Percentiles rank a stretch among this genome's conserved stretches.
Conservation (phyloP, 1,139 yeast genomes). For the Zygotorulaspora mrakii region DNA sequence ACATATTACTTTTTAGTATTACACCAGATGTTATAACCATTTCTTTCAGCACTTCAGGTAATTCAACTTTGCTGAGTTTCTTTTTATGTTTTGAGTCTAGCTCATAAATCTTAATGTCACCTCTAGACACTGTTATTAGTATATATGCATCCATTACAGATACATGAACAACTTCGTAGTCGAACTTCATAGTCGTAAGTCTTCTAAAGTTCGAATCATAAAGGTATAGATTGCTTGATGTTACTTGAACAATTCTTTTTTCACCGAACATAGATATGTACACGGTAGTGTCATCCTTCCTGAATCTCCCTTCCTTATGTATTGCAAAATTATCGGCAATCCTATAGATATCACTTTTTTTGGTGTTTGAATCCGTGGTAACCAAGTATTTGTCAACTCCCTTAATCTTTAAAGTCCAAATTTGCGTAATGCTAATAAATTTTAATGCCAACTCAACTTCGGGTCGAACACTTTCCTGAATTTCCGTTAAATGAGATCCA, state of each 20-base stretch:
- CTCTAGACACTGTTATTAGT: conserved; percentile 54
- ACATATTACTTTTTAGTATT: conserved; percentile 45
- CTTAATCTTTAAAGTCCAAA: conserved; percentile 57
- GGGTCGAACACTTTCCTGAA: conserved; percentile 64
- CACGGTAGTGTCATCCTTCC: conserved; percentile 61
- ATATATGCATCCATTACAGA: conserved; percentile 55
- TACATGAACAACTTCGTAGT: conserved; percentile 53
- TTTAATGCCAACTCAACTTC: conserved; percentile 63
- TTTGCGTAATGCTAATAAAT: conserved; percentile 69
- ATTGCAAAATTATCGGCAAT: conserved; percentile 63
- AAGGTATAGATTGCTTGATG: conserved; percentile 59
- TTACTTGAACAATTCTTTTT: conserved; percentile 67
- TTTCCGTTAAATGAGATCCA: conserved; percentile 54
- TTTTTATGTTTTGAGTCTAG: conserved; percentile 39
- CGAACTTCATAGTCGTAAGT: conserved; percentile 40
- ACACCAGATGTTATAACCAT: conserved; percentile 68
- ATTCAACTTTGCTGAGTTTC: conserved; percentile 35
- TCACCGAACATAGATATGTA: conserved; percentile 60
- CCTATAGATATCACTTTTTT: conserved; percentile 69
- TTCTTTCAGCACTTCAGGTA: conserved; percentile 53
- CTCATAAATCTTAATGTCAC: conserved; percentile 51
- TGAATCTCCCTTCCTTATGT: conserved; percentile 59
- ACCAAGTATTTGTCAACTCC: conserved; percentile 55
- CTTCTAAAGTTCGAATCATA: conserved; percentile 62
- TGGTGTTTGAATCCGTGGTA: conserved; percentile 64